Conservation (phyloP, 106 monocot species). For the Platanthera guangdongensis region DNA sequence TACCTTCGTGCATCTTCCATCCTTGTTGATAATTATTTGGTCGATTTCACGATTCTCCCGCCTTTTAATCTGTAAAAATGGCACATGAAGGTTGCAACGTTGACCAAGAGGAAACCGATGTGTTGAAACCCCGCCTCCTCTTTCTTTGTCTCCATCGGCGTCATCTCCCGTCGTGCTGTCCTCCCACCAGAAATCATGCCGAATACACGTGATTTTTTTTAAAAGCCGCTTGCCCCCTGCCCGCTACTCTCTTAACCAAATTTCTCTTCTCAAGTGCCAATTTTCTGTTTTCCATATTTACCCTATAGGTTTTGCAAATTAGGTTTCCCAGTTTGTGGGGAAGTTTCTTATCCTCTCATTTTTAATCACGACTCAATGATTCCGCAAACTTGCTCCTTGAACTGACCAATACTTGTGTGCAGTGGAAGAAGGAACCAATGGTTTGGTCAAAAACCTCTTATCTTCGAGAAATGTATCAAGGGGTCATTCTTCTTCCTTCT, state of each 20-base stretch:
- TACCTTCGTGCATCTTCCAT: not conserved
- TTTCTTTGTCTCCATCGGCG: not conserved
- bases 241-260: no score
- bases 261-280: no score
- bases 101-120: slow-evolving; percentile 4
- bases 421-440: not conserved
- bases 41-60: not conserved
- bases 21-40: not conserved
- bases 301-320: no score
- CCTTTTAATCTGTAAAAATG: not conserved
- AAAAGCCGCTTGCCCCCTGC: no score
- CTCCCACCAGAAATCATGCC: not conserved
- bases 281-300: no score
- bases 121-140: not conserved
- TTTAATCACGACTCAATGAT: not conserved
- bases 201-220: no score
- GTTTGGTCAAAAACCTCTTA: slow-evolving; percentile 8
- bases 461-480: slow-evolving; percentile 8
- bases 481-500: slow-evolving; percentile 20
- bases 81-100: slow-evolving; percentile 7
- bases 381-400: slow-evolving; percentile 12
- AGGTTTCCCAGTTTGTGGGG: no score
- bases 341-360: not conserved
- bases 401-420: slow-evolving; percentile 4
- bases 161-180: not conserved